phyloP scores from a whole-genome alignment of 345 rosid genomes.

The Arabis hirsuta region DNA sequence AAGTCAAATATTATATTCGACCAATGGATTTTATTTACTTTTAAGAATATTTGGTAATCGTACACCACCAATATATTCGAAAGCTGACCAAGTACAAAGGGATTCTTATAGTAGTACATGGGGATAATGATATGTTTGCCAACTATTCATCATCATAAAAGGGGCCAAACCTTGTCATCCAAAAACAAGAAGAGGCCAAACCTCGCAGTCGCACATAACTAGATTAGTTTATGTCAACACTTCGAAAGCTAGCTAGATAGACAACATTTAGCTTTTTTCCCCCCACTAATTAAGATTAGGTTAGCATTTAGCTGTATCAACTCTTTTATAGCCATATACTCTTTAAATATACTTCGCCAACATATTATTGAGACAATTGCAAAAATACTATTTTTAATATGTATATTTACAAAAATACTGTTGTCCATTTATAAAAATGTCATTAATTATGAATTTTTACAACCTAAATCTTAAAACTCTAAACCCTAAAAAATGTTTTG shows the following conservation, averaged over 20 bases:
- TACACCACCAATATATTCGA: constrained; percentile 3
- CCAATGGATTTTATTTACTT: background rate
- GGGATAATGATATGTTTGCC: constrained; percentile 17
- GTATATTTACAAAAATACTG: no score
- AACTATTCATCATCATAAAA: constrained; percentile 15
- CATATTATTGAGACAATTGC: no score
- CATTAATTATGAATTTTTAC: no score
- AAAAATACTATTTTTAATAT: no score
- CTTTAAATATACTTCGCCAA: background rate
- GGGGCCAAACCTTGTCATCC: background rate
- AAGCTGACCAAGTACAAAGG: constrained; percentile 9
- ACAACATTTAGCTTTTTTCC: background rate
- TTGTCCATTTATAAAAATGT: no score
- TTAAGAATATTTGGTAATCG: background rate
- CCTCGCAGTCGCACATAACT: background rate
- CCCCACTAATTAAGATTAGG: background rate
- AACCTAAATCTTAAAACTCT: no score
- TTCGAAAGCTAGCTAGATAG: background rate
- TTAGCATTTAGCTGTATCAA: background rate
- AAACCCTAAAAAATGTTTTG: no score
- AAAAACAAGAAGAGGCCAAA: background rate
- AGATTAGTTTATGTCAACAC: background rate
- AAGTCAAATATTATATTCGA: background rate
- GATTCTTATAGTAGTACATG: background rate
- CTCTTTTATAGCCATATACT: no score